Evolutionary conservation across 2,329 filamentous ascomycete species (phyloP), one percentile per base, ranked within the genome.

Genomic region (Fusarium piperis): DNA sequence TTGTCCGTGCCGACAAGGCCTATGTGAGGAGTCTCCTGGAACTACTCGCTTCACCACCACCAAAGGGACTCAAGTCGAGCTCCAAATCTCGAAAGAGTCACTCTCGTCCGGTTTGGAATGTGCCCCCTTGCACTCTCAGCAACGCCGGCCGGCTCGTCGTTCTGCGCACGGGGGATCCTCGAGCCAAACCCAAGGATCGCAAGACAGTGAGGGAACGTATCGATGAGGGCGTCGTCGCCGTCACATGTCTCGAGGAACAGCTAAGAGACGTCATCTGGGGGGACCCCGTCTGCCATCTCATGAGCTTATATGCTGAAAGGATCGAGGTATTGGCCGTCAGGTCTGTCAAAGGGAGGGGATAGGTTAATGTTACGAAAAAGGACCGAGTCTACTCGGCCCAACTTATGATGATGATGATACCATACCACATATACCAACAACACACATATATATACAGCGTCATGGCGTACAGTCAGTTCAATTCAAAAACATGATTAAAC

Each of bases 261-360:
- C 80, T 97, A 57, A 84, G 92, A 26, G 86, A 85, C 2, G 87
- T 94, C 0, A 85, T 97, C 5, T 97, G 94, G 87, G 94, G 94
- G 0, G 94, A 97, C 78, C 92, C 93, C 0, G 84, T 94, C 46
- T 92, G 90, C 78, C 94, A 97, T 82, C 85, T 90, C 73, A 97
- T 97, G 94, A 89, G 85, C 65, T 77, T 96, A 20, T 97, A 97
- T 80, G 89, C 89, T 15, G 88, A 86, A 20, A 83, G 94, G 59
- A 88, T 97, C 48, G 92, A 96, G 78, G 83, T 85, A 5, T 81
- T 97, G 62, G 93, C 93, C 12, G 90, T 91, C 2, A 89, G 87
- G 64, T 93, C 78, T 6, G 76, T 81, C 15, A 81, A 74, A 16
- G 78, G 67, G 2, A 74, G 71, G 62, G 61, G 44, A 58, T 38